Base-by-base conservation (phyloP, 106 monocot genomes). In the Hemerocallis citrina region DNA sequence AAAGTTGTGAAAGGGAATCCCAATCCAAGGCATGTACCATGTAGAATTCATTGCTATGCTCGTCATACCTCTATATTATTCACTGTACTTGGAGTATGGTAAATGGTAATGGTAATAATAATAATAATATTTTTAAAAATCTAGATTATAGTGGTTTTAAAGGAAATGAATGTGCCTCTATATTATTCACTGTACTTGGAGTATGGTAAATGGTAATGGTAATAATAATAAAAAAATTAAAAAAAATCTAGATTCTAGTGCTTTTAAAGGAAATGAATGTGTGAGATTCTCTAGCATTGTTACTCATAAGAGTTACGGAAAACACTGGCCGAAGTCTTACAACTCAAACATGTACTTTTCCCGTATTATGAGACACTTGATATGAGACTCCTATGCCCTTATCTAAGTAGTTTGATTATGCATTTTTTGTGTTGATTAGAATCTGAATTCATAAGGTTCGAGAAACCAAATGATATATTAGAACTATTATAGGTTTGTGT, bases 1-100 rank as follows among this genome's bases (percentile, higher is more conserved):
- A 96, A 96, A 71, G 95, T 96, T 57, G 95, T 96, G 34, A 96
- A 87, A 80, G 95, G 95, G 36, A 95, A 95, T 73, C 94, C 94
- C 24, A 95, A 95, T 66, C 94, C 94, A 30, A 83, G 94, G 94
- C 89, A 59, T 33, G 50, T 49, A 11, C 52, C 16, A 34, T 32
- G 14, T 36, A 31, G n/a, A n/a, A n/a, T n/a, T n/a, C n/a, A n/a
- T n/a, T n/a, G n/a, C n/a, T n/a, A n/a, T n/a, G n/a, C n/a, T n/a
- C n/a, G n/a, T n/a, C n/a, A n/a, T n/a, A n/a, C n/a, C n/a, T n/a
- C n/a, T n/a, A n/a, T 15, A 46, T 46, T 25, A 0, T n/a, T n/a
- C n/a, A 9, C 10, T 10, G 31, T n/a, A 16, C 6, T 46, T 54
- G 20, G 31, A 31, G 54, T 7, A 32, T 4, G n/a, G n/a, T n/a